Percentiles rank a stretch among this genome's conserved stretches.
Evolutionary conservation across 805 yeast genomes (phyloP).

Genomic region (Yarrowia porcina): DNA sequence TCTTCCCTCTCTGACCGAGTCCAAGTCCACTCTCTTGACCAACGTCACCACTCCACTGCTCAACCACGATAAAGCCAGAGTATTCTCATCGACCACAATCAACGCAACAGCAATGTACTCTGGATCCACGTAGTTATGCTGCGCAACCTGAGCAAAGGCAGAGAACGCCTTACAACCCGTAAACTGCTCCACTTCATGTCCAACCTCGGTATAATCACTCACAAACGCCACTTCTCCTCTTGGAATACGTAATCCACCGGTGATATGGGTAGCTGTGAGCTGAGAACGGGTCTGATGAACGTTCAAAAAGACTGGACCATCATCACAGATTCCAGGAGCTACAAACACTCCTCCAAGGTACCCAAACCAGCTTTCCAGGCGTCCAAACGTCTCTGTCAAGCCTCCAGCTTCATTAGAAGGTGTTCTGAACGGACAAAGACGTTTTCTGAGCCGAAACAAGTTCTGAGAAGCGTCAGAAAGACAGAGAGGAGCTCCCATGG

Average conservation of each 20-base stretch:
- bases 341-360: not conserved
- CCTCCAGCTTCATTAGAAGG: not conserved
- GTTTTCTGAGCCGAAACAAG: not conserved
- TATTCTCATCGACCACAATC: conserved; percentile 12
- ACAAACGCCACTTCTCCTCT: conserved; percentile 13
- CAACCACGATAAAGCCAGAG: conserved; percentile 3
- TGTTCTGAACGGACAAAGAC: conserved; percentile 8
- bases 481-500: not conserved
- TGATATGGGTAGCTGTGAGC: conserved; percentile 1
- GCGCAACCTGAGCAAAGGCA: conserved; percentile 1
- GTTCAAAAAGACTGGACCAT: conserved; percentile 7
- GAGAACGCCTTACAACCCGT: not conserved
- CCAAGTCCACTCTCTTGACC: conserved; percentile 17
- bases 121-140: not conserved
- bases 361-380: conserved; percentile 6
- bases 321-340: not conserved
- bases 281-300: not conserved
- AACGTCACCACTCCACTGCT: not conserved
- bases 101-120: not conserved
- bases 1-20: not conserved
- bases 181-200: not conserved
- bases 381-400: conserved; percentile 4
- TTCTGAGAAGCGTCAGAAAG: not conserved
- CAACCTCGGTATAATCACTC: not conserved
- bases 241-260: not conserved